Conservation (phyloP, 2,329 filamentous ascomycete species). For the Macrophomina pseudophaseolina region DNA sequence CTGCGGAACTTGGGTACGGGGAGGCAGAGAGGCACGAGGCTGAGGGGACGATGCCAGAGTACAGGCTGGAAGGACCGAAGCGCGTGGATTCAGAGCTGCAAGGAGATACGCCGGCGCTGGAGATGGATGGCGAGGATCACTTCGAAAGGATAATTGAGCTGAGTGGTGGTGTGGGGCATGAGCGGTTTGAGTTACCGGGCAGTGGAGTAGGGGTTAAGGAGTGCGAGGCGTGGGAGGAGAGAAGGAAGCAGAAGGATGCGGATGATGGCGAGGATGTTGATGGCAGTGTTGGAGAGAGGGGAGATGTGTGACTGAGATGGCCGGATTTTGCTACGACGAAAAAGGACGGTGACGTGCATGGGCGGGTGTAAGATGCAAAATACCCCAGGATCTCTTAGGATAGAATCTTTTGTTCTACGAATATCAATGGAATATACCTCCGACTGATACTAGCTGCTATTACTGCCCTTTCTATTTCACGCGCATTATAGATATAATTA, state of each 20-base stretch:
- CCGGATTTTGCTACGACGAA: neutral
- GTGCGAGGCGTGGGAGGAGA: neutral
- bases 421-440: no score
- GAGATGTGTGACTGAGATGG: neutral
- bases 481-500: no score
- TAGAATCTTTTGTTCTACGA: no score
- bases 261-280: neutral
- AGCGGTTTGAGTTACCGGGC: constrained; percentile 5
- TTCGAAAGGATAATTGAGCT: constrained; percentile 4
- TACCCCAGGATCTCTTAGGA: neutral
- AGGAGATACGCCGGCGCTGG: neutral
- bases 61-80: neutral
- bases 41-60: neutral
- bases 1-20: neutral
- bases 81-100: neutral
- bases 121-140: constrained; percentile 9
- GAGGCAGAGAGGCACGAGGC: neutral
- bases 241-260: neutral
- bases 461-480: no score
- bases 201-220: neutral
- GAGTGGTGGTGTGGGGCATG: neutral
- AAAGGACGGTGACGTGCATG: neutral
- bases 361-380: neutral
- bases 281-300: neutral
- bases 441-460: no score